Conservation (phyloP, 441 rosid genomes). For the Syzygium syzygioides region DNA sequence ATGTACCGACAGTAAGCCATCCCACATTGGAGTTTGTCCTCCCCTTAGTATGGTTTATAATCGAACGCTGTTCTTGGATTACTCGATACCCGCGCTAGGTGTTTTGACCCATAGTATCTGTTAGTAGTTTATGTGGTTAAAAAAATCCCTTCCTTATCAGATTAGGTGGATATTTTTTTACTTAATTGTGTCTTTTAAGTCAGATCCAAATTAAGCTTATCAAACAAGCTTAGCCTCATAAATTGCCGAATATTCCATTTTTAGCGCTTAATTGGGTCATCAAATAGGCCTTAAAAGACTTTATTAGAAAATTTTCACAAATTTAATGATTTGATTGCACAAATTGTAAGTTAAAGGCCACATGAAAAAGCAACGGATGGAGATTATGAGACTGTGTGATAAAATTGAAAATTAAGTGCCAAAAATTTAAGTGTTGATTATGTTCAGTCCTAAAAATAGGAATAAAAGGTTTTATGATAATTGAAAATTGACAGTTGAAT, state of each 20-base stretch:
- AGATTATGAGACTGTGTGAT: no score
- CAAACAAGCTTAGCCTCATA: background rate
- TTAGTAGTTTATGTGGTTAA: background rate
- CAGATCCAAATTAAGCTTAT: background rate
- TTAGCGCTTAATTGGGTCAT: background rate
- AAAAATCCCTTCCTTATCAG: background rate
- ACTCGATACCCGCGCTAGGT: background rate
- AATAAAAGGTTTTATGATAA: no score
- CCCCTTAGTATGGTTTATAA: background rate
- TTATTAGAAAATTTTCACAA: background rate
- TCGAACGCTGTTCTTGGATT: no score
- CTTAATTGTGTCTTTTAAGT: background rate
- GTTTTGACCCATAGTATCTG: background rate
- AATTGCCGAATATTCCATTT: background rate
- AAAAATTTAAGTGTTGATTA: no score
- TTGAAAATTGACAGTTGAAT: background rate
- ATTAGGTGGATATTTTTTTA: background rate
- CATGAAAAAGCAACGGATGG: background rate
- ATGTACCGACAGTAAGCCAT: background rate
- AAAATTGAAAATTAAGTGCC: no score
- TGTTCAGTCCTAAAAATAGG: fast-evolving
- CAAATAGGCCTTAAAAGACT: background rate
- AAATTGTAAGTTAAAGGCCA: background rate
- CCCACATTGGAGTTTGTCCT: background rate
- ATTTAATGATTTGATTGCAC: background rate